Percentiles rank a stretch among this genome's conserved stretches.
Evolutionary conservation across 495 filamentous ascomycete species (phyloP).

Genomic region (Pseudomonodictys pantanalensis): DNA sequence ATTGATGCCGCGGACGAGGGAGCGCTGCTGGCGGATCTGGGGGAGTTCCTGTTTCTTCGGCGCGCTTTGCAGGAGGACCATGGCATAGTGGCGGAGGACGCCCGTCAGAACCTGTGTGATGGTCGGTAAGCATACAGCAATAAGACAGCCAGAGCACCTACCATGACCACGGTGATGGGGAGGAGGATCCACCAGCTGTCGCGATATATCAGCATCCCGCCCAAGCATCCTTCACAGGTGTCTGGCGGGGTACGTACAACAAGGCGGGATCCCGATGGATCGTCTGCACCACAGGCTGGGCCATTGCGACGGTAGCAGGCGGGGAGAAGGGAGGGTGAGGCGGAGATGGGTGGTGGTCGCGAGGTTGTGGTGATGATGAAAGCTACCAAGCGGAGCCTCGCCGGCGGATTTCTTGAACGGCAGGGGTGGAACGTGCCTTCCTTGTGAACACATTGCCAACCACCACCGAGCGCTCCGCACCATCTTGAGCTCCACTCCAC

Average conservation of each 20-base stretch:
- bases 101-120: conserved; percentile 76
- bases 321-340: not conserved
- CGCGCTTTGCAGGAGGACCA: conserved; percentile 77
- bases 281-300: conserved; percentile 81
- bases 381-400: conserved; percentile 16
- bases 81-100: conserved; percentile 92
- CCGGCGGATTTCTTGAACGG: not conserved
- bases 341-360: not conserved
- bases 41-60: conserved; percentile 78
- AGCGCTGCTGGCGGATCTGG: conserved; percentile 80
- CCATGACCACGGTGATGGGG: conserved; percentile 96
- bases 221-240: not conserved
- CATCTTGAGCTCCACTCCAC: not conserved
- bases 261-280: conserved; percentile 98
- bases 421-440: conserved; percentile 16
- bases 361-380: conserved; percentile 14
- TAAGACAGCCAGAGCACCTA: conserved; percentile 39
- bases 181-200: conserved; percentile 95
- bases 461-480: conserved; percentile 1
- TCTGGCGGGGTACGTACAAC: conserved; percentile 59
- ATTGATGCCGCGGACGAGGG: conserved; percentile 79
- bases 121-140: not conserved
- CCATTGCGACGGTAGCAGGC: conserved; percentile 57
- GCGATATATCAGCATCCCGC: too few relatives aligned
- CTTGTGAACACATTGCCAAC: conserved; percentile 28